These are phyloP conservation scores for Stachybotrys elegans DNA, from an alignment of 2,329 filamentous ascomycete species.

Conservation along the genomic window DNA sequence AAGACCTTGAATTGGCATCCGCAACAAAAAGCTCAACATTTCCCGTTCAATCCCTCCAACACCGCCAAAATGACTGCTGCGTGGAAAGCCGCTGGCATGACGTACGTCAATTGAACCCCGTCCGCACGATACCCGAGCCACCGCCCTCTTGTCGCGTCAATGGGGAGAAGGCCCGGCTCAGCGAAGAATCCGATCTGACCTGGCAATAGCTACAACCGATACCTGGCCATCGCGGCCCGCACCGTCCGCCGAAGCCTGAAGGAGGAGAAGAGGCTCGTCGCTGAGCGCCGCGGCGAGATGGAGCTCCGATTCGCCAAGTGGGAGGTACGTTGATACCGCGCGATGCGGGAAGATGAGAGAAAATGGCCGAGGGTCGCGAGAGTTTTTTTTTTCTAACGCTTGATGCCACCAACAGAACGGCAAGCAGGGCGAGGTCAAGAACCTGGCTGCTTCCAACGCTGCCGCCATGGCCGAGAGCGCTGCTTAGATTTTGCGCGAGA, in stretches of 20 bases:
- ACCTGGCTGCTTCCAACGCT: constrained; percentile 55
- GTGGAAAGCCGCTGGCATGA: constrained; percentile 97
- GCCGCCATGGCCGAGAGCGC: constrained; percentile 31
- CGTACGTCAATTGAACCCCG: constrained; percentile 71
- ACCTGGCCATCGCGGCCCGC: constrained; percentile 91
- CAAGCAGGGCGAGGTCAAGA: constrained; percentile 86
- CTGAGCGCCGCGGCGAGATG: constrained; percentile 85
- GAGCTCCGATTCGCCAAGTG: constrained; percentile 92
- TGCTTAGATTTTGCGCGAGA: constrained; percentile 24
- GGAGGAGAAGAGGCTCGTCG: constrained; percentile 81
- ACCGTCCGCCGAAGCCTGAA: constrained; percentile 95
- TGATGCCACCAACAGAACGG: constrained; percentile 65
- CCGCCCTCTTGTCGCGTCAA: too few species aligned
- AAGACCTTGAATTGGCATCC: constrained; percentile 30
- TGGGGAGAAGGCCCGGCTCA: too few species aligned
- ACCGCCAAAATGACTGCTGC: constrained; percentile 84
- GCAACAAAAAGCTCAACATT: constrained; percentile 22
- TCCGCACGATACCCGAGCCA: too few species aligned
- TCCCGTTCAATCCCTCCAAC: constrained; percentile 26
- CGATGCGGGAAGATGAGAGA: constrained; percentile 3
- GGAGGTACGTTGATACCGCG: constrained; percentile 57
- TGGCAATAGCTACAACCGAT: constrained; percentile 90
- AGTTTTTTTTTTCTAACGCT: constrained; percentile 18
- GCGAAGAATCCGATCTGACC: constrained; percentile 27
- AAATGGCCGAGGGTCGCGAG: too few species aligned